phyloP scores from a whole-genome alignment of 1,284 basidiomycete genomes.

The Melanopsichium pennsylvanicum region DNA sequence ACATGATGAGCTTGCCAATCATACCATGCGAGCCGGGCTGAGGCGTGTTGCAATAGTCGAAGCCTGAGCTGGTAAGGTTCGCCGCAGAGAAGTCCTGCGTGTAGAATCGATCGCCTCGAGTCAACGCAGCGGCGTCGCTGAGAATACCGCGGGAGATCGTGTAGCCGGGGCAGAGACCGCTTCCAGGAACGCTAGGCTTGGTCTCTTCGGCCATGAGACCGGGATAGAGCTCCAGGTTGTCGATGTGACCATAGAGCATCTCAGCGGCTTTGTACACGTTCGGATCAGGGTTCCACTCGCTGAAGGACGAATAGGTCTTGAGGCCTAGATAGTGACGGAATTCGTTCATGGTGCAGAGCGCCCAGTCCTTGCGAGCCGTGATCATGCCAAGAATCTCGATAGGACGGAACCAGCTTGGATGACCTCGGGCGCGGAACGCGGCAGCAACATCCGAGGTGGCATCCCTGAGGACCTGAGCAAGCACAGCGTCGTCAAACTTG shows the following conservation, averaged over 20 bases:
- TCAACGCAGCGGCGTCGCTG: conserved; percentile 83
- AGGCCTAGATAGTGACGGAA: conserved; percentile 71
- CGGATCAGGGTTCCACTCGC: conserved; percentile 82
- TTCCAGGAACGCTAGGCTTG: conserved; percentile 78
- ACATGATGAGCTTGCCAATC: conserved; percentile 47
- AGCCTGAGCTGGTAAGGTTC: conserved; percentile 73
- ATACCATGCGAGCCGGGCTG: conserved; percentile 38
- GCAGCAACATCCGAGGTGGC: conserved; percentile 73
- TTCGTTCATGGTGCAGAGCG: conserved; percentile 83
- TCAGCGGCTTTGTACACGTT: conserved; percentile 78
- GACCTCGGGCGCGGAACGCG: conserved; percentile 80
- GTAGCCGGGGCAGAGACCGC: conserved; percentile 79
- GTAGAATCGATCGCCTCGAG: conserved; percentile 82
- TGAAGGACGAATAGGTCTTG: conserved; percentile 66
- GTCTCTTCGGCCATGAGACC: conserved; percentile 72
- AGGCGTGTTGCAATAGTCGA: conserved; percentile 24
- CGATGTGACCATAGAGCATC: conserved; percentile 70
- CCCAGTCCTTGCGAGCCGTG: conserved; percentile 76
- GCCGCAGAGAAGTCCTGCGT: conserved; percentile 80
- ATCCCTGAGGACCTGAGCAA: conserved; percentile 69
- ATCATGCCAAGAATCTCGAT: conserved; percentile 85
- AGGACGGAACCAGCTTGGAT: conserved; percentile 76
- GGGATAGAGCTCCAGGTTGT: conserved; percentile 80
- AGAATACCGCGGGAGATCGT: conserved; percentile 87
- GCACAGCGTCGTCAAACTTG: conserved; percentile 75